Evolutionary conservation across 148 eudicot genomes (phyloP).

Genomic region (Polygonum maritimum): DNA sequence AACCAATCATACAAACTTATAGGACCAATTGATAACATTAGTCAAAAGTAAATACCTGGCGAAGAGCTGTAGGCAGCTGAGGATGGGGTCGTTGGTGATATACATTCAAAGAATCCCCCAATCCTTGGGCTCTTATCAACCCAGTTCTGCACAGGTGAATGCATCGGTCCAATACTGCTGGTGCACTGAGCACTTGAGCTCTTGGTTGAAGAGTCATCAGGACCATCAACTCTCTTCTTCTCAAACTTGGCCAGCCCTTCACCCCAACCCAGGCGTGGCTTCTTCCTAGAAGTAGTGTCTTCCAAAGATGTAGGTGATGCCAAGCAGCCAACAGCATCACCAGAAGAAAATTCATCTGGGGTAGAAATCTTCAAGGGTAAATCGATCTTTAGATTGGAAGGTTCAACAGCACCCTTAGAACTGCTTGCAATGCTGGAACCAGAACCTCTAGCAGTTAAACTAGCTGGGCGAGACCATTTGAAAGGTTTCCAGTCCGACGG

Average conservation of each 20-base stretch:
- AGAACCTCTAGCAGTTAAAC: constrained; percentile 58
- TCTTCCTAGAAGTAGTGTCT: constrained; percentile 61
- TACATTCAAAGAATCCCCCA: constrained; percentile 46
- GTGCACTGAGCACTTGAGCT: constrained; percentile 18
- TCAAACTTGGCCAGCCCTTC: constrained; percentile 94
- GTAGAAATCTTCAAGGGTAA: constrained; percentile 26
- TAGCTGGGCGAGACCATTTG: constrained; percentile 73
- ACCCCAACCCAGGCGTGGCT: constrained; percentile 95
- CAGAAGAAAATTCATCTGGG: constrained; percentile 45
- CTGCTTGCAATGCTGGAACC: constrained; percentile 55
- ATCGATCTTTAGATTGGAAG: constrained; percentile 34
- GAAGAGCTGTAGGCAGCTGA: constrained; percentile 75
- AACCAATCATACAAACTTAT: not conserved
- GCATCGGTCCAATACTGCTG: constrained; percentile 26
- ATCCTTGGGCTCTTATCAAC: constrained; percentile 54
- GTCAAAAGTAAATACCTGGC: constrained; percentile 46
- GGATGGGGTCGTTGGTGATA: constrained; percentile 80
- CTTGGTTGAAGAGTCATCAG: constrained; percentile 47
- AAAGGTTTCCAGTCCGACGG: constrained; percentile 68
- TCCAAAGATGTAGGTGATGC: constrained; percentile 35
- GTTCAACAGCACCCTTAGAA: constrained; percentile 47
- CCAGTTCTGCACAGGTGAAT: constrained; percentile 27
- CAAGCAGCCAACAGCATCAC: constrained; percentile 38
- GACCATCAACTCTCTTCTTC: constrained; percentile 72
- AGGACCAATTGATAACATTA: not conserved